Percentiles rank a stretch among this genome's conserved stretches.
These are phyloP conservation scores for Coniochaeta prunicola DNA, from an alignment of 2,329 filamentous ascomycete species.

Conservation along the genomic window DNA sequence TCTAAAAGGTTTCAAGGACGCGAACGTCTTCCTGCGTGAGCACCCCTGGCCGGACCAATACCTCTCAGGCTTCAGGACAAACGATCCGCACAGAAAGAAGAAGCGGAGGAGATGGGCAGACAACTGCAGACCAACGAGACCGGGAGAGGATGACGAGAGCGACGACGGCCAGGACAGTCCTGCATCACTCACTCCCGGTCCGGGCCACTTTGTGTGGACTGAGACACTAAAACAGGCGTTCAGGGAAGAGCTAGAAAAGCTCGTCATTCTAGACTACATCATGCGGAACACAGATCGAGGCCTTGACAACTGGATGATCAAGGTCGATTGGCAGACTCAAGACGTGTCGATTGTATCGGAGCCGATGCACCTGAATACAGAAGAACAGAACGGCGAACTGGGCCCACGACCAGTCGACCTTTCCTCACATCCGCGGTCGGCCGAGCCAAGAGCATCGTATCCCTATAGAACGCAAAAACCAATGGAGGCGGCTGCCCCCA, in stretches of 20 bases:
- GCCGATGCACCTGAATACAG: conserved; percentile 61
- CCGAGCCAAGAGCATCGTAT: conserved; percentile 39
- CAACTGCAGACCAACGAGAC: conserved; percentile 61
- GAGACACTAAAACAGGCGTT: conserved; percentile 84
- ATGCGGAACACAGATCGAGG: conserved; percentile 98
- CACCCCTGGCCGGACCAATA: conserved; percentile 96
- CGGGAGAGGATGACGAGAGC: conserved; percentile 49
- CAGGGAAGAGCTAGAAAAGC: conserved; percentile 88
- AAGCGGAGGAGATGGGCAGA: conserved; percentile 70
- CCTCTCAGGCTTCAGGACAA: conserved; percentile 60
- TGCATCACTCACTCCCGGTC: conserved; percentile 30
- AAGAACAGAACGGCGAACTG: conserved; percentile 37
- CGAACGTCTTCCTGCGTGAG: conserved; percentile 89
- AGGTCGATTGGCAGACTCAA: conserved; percentile 78
- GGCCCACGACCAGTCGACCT: conserved; percentile 57
- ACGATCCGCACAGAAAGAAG: conserved; percentile 58
- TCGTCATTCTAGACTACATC: conserved; percentile 96
- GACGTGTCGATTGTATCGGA: conserved; percentile 82
- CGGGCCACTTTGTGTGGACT: conserved; percentile 73
- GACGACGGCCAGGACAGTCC: conserved; percentile 27
- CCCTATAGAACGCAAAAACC: conserved; percentile 75
- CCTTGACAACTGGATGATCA: conserved; percentile 99
- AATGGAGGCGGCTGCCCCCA: conserved; percentile 66
- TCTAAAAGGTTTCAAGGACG: conserved; percentile 93
- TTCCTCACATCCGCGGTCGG: conserved; percentile 30